Evolutionary conservation across 1,139 yeast genomes (phyloP), one percentile per base, ranked within the genome.

Genomic region (Geotrichum reessii): DNA sequence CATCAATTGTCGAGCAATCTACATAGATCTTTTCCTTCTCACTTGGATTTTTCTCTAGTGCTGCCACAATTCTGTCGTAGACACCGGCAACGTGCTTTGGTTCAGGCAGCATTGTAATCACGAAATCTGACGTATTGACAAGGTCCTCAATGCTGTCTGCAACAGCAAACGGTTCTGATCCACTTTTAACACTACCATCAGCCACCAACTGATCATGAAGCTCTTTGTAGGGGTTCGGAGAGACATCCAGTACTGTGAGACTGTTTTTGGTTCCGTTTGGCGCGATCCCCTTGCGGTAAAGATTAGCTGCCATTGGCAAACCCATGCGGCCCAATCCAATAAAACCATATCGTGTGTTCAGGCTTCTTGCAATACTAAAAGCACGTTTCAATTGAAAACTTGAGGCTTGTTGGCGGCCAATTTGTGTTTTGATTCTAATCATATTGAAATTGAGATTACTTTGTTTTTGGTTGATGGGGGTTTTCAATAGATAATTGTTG

Each of bases 241-340:
- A 31, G 14, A 46, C 54, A 40, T 52, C 49, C 8, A 12, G 42
- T 24, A 49, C 28, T 1, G 47, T 22, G 22, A 50, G 21, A 9
- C 22, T 69, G 63, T 81, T 84, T 17, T 65, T 59, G 0, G 76
- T 71, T 42, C 72, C 73, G 61, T 79, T 71, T 61, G 79, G 74
- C 56, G 74, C 70, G 63, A 78, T 77, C 44, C 37, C 37, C 37
- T 31, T 31, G 37, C 37, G 37, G 37, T 31, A 31, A 8, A 82
- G 74, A 63, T 82, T 84, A 63, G 78, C 73, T 22, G 85, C 85
- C 86, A 82, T 82, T 63, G 80, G 81, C 61, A 78, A 79, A 59
- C 86, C 84, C 86, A 82, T 82, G 61, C 80, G 80, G 22, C 86
- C 86, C 28, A 82, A 74, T 14, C 86, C 86, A 51, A 82, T 76